Percentiles rank a stretch among this genome's conserved stretches.
Evolutionary conservation across 768 basidiomycete genomes (phyloP).

Genomic region (Suillus subaureus): DNA sequence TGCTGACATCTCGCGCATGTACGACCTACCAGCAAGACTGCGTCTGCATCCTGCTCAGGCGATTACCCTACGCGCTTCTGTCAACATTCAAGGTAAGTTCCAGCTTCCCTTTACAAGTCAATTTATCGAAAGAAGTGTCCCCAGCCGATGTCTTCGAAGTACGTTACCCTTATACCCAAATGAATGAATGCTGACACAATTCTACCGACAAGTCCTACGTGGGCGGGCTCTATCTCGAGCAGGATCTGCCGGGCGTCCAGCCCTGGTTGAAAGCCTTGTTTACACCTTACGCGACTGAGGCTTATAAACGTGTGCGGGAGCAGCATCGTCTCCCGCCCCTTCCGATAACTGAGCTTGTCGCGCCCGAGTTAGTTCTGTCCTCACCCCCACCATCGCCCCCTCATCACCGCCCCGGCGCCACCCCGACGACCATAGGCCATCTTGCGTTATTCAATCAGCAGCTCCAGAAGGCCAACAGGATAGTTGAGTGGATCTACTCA

Average conservation of each 20-base stretch:
- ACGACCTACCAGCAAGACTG: constrained; percentile 62
- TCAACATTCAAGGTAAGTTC: constrained; percentile 67
- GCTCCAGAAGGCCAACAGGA: constrained; percentile 56
- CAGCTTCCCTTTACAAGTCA: not conserved
- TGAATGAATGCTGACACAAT: constrained; percentile 4
- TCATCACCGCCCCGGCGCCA: constrained; percentile 13
- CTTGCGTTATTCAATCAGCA: constrained; percentile 82
- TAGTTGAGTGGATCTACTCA: constrained; percentile 73
- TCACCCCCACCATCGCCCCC: constrained; percentile 17
- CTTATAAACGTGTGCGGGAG: constrained; percentile 63
- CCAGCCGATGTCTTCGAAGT: constrained; percentile 84
- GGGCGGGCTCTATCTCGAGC: constrained; percentile 75
- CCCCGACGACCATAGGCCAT: constrained; percentile 52
- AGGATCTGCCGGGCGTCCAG: constrained; percentile 58
- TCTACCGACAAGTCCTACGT: constrained; percentile 62
- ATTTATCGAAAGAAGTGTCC: not conserved
- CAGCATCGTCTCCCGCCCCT: constrained; percentile 67
- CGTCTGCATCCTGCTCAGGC: constrained; percentile 73
- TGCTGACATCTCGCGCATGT: constrained; percentile 68
- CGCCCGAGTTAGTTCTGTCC: constrained; percentile 2
- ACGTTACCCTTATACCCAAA: constrained; percentile 3
- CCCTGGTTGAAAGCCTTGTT: constrained; percentile 66
- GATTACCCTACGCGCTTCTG: constrained; percentile 67
- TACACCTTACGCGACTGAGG: constrained; percentile 59
- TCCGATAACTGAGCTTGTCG: constrained; percentile 22